Percentiles rank a stretch among this genome's conserved stretches.
phyloP scores from a whole-genome alignment of 2,329 filamentous ascomycete genomes.

The Beauveria sp. region DNA sequence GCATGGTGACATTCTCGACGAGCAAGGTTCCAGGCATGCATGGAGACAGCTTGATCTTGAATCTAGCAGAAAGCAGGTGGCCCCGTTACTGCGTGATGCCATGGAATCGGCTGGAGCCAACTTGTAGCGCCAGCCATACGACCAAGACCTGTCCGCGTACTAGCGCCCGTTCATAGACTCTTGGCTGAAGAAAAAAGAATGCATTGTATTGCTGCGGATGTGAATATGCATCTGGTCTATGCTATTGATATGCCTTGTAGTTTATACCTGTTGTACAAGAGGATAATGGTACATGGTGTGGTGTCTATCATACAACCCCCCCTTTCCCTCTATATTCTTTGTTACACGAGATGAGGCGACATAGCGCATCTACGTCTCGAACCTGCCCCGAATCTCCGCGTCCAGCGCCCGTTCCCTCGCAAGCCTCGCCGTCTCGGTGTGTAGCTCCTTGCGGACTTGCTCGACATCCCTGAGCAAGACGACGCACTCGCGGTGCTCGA shows the following conservation, averaged over 20 bases:
- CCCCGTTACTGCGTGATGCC: conserved; percentile 54
- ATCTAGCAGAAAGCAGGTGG: conserved; percentile 61
- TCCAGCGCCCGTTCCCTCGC: conserved; percentile 6
- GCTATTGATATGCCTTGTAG: not conserved
- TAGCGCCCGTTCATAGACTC: not conserved
- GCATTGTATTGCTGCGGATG: not conserved
- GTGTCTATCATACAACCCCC: not conserved
- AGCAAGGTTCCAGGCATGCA: conserved; percentile 43
- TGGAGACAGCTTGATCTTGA: conserved; percentile 61
- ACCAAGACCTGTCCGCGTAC: not conserved
- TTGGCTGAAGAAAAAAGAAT: not conserved
- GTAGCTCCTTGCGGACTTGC: conserved; percentile 10
- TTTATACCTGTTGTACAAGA: conserved; percentile 1
- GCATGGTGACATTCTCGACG: conserved; percentile 39
- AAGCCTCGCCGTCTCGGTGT: not conserved
- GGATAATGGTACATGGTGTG: not conserved
- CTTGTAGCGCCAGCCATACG: not conserved
- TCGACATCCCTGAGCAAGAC: conserved; percentile 26
- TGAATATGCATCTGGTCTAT: not conserved
- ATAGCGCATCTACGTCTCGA: not conserved
- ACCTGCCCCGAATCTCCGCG: not conserved
- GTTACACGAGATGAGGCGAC: not conserved
- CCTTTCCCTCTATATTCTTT: not conserved
- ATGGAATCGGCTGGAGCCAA: conserved; percentile 27
- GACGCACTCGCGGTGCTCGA: conserved; percentile 26